A percentile compares a stretch with the other conserved stretches of the same genome.
phyloP scores from a whole-genome alignment of 75 land plant genomes.

The Azolla pinnata region DNA sequence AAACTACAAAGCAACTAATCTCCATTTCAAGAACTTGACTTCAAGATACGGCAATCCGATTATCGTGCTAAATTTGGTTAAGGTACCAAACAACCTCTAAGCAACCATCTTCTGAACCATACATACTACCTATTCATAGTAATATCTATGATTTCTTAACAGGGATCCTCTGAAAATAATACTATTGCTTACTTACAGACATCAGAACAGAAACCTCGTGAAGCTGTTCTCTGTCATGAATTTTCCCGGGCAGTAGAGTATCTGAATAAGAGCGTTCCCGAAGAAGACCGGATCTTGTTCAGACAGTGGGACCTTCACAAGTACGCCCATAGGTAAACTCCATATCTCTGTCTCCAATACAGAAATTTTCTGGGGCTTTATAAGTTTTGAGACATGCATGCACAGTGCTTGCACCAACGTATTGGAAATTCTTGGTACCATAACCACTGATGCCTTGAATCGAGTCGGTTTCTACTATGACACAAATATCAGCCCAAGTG shows the following conservation, averaged over 20 bases:
- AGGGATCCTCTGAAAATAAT: no score
- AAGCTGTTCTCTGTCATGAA: slow-evolving; percentile 55
- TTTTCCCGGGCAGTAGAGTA: slow-evolving; percentile 51
- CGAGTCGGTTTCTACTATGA: slow-evolving; percentile 53
- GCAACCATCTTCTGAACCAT: no score
- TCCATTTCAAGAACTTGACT: slow-evolving; percentile 72
- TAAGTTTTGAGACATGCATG: neutral
- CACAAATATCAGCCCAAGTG: slow-evolving; percentile 1
- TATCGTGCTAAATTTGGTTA: slow-evolving; percentile 66
- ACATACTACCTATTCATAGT: no score
- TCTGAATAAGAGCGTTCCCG: slow-evolving; percentile 40
- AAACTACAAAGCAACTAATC: slow-evolving; percentile 61
- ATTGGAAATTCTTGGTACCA: slow-evolving; percentile 28
- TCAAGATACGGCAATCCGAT: slow-evolving; percentile 86
- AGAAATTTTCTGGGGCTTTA: neutral
- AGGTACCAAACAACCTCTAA: no score
- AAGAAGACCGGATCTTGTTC: slow-evolving; percentile 46
- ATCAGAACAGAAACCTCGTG: slow-evolving; percentile 53
- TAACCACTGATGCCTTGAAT: slow-evolving; percentile 43
- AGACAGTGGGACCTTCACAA: slow-evolving; percentile 62
- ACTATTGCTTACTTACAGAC: neutral
- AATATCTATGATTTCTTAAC: no score
- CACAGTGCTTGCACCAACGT: slow-evolving; percentile 41
- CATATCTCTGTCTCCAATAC: neutral
- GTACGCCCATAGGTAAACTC: slow-evolving; percentile 37